phyloP scores from a whole-genome alignment of 345 rosid species.

The Gossypium raimondii region DNA sequence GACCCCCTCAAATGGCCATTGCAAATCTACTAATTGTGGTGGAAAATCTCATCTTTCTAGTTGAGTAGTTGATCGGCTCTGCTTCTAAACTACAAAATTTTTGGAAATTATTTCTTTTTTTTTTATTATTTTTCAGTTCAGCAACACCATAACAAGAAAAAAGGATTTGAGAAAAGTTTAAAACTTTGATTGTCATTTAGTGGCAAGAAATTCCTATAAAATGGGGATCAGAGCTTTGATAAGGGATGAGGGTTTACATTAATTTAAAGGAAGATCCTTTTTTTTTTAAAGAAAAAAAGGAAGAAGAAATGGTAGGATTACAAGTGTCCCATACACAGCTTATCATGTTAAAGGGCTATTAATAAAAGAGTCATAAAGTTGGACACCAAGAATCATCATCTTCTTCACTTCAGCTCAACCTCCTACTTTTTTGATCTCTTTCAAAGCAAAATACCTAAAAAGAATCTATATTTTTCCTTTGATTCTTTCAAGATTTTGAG shows the following conservation, averaged over 20 bases:
- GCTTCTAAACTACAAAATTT: neutral
- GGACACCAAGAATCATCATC: constrained; percentile 24
- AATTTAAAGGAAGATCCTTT: neutral
- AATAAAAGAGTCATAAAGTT: neutral
- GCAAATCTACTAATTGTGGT: neutral
- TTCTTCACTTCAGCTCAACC: constrained; percentile 18
- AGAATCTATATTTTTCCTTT: neutral
- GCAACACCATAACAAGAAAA: neutral
- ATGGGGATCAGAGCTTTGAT: neutral
- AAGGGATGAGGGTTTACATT: neutral
- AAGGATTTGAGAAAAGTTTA: neutral
- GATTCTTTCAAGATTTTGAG: neutral
- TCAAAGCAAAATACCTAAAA: constrained; percentile 6
- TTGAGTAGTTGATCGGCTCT: neutral
- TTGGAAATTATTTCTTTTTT: neutral
- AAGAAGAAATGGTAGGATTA: neutral
- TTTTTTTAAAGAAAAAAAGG: too few species aligned
- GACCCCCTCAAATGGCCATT: neutral
- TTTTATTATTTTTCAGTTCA: neutral
- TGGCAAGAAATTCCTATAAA: constrained; percentile 6
- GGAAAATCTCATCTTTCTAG: neutral
- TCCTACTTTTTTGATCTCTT: neutral
- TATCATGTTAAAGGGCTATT: neutral
- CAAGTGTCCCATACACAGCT: constrained; percentile 11
- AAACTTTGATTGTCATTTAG: neutral